These are phyloP conservation scores for Nakazawaea wickerhamii DNA, from an alignment of 805 yeast species.

Conservation along the genomic window DNA sequence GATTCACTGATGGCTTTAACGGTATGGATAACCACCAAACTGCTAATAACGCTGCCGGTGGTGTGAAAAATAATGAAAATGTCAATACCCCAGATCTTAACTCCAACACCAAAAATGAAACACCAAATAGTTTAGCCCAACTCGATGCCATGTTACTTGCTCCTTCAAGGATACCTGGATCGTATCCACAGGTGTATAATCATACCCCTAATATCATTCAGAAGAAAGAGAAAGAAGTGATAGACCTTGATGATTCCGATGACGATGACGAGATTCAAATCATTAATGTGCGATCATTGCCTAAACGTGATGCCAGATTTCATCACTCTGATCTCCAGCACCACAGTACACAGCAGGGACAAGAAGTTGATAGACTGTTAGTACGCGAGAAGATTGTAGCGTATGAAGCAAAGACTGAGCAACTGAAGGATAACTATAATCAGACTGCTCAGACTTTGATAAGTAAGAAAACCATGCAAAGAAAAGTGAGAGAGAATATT, in stretches of 20 bases:
- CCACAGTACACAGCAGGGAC: neutral
- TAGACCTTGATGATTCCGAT: conserved; percentile 8
- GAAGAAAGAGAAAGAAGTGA: conserved; percentile 1
- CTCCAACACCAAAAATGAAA: too few species aligned
- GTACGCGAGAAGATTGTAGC: neutral
- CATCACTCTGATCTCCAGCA: too few species aligned
- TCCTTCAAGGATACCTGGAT: too few species aligned
- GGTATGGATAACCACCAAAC: too few species aligned
- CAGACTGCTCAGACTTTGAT: neutral
- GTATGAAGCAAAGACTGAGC: neutral
- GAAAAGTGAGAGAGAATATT: neutral
- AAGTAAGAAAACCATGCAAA: neutral
- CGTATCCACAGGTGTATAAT: neutral
- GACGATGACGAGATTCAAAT: conserved; percentile 9
- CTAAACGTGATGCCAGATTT: too few species aligned
- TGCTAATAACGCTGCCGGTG: too few species aligned
- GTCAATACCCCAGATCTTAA: too few species aligned
- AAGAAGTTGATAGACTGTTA: neutral
- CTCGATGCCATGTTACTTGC: too few species aligned
- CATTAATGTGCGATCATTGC: conserved; percentile 1
- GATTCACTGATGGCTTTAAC: too few species aligned
- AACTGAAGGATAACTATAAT: conserved; percentile 1
- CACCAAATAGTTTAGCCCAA: too few species aligned
- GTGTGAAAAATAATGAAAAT: too few species aligned
- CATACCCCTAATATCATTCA: neutral